Percentiles rank a stretch among this genome's conserved stretches.
phyloP scores from a whole-genome alignment of 1,139 yeast genomes.

The Yamadazyma pseudoaaseri region DNA sequence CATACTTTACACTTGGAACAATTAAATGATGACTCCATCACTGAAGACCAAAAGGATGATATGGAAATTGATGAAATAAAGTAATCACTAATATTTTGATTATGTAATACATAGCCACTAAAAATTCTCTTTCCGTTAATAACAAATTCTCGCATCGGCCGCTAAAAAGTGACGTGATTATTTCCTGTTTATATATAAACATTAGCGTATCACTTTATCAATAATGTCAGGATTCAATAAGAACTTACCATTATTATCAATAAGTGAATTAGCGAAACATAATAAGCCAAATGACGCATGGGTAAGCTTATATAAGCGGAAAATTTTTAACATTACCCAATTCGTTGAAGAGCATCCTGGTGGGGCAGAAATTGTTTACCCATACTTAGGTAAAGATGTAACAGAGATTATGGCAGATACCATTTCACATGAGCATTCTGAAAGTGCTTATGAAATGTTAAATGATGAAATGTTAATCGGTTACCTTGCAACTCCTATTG shows the following conservation, averaged over 20 bases:
- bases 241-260: conserved; percentile 35
- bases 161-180: background rate
- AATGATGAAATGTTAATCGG: conserved; percentile 65
- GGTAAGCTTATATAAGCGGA: conserved; percentile 73
- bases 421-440: conserved; percentile 73
- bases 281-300: conserved; percentile 58
- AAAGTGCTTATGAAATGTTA: conserved; percentile 83
- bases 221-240: conserved; percentile 15
- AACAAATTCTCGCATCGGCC: too few species aligned
- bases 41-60: conserved; percentile 7
- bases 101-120: conserved; percentile 1
- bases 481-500: conserved; percentile 45
- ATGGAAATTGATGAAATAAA: background rate
- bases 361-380: conserved; percentile 71
- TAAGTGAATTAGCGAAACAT: conserved; percentile 49
- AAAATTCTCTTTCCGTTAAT: background rate
- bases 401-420: conserved; percentile 75
- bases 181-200: background rate
- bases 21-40: conserved; percentile 18
- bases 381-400: conserved; percentile 82
- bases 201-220: background rate
- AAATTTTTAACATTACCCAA: conserved; percentile 76
- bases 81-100: background rate
- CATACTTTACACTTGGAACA: conserved; percentile 80
- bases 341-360: conserved; percentile 88